Conservation (phyloP, 495 filamentous ascomycete genomes). For the Talaromyces thailandensis region DNA sequence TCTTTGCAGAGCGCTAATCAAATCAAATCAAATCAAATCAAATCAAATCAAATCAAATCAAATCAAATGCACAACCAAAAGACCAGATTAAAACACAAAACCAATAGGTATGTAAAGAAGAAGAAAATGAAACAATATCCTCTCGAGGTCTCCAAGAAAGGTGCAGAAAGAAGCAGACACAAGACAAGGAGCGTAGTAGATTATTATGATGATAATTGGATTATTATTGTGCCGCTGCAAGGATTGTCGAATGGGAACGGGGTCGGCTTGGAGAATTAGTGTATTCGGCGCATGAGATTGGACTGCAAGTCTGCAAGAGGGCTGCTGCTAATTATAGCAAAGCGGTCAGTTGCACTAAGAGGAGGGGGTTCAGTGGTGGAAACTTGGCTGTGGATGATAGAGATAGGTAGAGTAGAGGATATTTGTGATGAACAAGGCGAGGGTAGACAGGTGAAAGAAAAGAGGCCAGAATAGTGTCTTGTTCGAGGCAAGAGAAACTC, state of each 20-base stretch:
- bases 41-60: background rate
- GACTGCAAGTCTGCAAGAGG: no score
- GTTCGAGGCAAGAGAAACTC: background rate
- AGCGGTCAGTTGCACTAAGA: slow-evolving; percentile 5
- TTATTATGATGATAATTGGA: background rate
- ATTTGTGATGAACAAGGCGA: background rate
- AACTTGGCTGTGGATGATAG: background rate
- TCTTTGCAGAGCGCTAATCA: background rate
- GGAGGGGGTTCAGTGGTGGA: background rate
- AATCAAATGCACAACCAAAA: background rate
- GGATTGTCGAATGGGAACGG: background rate
- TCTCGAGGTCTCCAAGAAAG: background rate
- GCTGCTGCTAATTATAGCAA: slow-evolving; percentile 9
- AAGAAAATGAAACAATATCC: background rate
- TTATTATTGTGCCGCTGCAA: background rate
- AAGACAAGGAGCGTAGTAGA: background rate
- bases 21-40: background rate
- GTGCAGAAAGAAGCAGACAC: background rate
- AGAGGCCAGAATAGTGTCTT: background rate
- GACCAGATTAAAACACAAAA: background rate
- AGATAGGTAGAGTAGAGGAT: background rate
- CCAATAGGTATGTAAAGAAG: background rate
- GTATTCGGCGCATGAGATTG: background rate
- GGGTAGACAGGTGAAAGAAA: background rate
- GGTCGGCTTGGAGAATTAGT: background rate